Evolutionary conservation across 1,284 basidiomycete species (phyloP).

Genomic region (Cutaneotrichosporon cavernicola): DNA sequence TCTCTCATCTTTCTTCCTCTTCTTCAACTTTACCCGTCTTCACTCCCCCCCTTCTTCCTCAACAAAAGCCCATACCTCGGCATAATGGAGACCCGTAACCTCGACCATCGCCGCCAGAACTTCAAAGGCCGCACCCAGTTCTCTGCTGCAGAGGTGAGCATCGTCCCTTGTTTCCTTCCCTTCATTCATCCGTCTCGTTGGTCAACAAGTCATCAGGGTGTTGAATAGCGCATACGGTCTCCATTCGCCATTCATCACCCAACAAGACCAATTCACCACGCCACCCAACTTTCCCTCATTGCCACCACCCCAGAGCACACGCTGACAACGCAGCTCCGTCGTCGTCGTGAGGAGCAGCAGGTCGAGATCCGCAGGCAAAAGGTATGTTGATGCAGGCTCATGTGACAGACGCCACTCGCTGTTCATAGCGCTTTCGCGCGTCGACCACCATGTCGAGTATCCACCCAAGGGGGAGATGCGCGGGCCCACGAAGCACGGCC

Average conservation of each 20-base stretch:
- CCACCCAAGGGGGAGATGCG: not conserved
- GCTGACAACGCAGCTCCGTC: constrained; percentile 61
- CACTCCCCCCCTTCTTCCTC: not conserved
- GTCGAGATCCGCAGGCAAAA: constrained; percentile 96
- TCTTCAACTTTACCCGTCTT: not conserved
- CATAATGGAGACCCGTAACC: constrained; percentile 42
- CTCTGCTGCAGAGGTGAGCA: constrained; percentile 51
- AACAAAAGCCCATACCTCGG: constrained; percentile 9
- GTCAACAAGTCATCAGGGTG: not conserved
- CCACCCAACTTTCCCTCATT: not conserved
- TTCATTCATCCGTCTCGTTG: constrained; percentile 1
- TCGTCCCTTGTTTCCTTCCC: not conserved
- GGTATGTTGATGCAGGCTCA: constrained; percentile 35
- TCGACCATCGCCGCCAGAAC: constrained; percentile 52
- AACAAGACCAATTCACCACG: not conserved
- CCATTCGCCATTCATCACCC: not conserved
- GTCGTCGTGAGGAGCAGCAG: constrained; percentile 92
- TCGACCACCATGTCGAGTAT: not conserved
- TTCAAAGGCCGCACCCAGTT: constrained; percentile 55
- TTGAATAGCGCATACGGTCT: constrained; percentile 10
- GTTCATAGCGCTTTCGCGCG: not conserved
- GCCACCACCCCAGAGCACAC: constrained; percentile 6
- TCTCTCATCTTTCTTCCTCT: not conserved
- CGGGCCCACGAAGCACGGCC: constrained; percentile 1
- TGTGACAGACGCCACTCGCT: not conserved